Conservation (phyloP, 2,329 filamentous ascomycete genomes). For the Calonectria multiphialidica region DNA sequence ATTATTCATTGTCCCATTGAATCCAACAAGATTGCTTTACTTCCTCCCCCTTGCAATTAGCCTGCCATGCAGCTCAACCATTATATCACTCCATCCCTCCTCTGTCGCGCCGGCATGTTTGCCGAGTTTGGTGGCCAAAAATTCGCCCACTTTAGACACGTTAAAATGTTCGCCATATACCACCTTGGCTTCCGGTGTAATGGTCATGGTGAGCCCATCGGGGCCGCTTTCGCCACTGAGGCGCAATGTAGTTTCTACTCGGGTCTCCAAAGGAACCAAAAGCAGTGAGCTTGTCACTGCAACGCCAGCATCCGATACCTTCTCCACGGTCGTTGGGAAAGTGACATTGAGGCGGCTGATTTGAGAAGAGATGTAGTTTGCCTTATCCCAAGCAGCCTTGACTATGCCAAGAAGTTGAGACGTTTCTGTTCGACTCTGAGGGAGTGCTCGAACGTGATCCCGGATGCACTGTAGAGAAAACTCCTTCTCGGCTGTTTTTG, state of each 20-base stretch:
- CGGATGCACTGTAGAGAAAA: conserved; percentile 82
- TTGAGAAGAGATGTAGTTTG: conserved; percentile 69
- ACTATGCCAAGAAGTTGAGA: conserved; percentile 70
- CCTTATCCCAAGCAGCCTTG: conserved; percentile 74
- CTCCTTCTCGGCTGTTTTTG: conserved; percentile 74
- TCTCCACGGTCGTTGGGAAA: conserved; percentile 74
- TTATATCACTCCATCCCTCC: conserved; percentile 65
- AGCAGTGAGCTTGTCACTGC: conserved; percentile 72
- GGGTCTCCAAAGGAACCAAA: conserved; percentile 74
- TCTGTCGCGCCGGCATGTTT: conserved; percentile 49
- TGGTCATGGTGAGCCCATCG: conserved; percentile 65
- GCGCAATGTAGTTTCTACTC: conserved; percentile 73
- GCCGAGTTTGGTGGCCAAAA: conserved; percentile 68
- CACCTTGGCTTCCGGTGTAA: conserved; percentile 69
- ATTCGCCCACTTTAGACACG: conserved; percentile 80
- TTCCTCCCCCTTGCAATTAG: conserved; percentile 69
- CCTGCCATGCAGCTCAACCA: conserved; percentile 67
- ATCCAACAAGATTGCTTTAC: conserved; percentile 39
- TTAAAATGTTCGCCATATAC: conserved; percentile 86
- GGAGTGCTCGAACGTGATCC: conserved; percentile 73
- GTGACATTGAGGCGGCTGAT: conserved; percentile 72
- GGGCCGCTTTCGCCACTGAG: conserved; percentile 61
- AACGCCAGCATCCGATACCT: conserved; percentile 74
- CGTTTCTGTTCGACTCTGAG: conserved; percentile 68
- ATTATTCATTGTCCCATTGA: conserved; percentile 44